Conservation (phyloP, 2,329 filamentous ascomycete genomes). For the Alternaria angustiovoidea region DNA sequence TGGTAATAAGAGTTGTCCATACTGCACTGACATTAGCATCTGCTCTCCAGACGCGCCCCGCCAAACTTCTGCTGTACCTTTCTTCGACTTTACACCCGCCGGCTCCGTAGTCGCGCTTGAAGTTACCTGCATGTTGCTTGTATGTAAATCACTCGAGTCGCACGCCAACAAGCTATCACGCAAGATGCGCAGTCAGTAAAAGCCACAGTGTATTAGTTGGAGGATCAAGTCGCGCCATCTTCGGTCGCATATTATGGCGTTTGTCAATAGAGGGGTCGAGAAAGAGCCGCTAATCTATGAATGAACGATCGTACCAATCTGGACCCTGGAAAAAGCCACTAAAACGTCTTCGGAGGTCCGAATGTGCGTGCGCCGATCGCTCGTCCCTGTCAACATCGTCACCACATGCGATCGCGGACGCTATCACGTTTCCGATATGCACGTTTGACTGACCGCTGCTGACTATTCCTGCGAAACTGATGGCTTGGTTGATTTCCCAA, state of each 20-base stretch:
- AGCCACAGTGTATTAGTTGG: slow-evolving; percentile 1
- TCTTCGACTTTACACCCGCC: slow-evolving; percentile 47
- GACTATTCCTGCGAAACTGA: slow-evolving; percentile 5
- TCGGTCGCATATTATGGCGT: not conserved
- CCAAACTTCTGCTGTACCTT: slow-evolving; percentile 39
- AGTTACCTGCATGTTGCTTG: slow-evolving; percentile 9
- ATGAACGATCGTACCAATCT: slow-evolving; percentile 12
- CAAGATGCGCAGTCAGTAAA: not conserved
- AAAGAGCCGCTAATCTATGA: slow-evolving; percentile 17
- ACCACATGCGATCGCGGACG: slow-evolving; percentile 41
- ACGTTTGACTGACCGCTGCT: slow-evolving; percentile 1
- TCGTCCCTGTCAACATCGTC: slow-evolving; percentile 41
- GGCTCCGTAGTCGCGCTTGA: slow-evolving; percentile 10
- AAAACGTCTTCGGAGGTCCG: slow-evolving; percentile 3
- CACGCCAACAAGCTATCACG: not conserved
- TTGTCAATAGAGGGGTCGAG: slow-evolving; percentile 22
- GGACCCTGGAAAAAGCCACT: slow-evolving; percentile 6
- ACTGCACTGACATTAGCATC: slow-evolving; percentile 59
- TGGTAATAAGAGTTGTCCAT: slow-evolving; percentile 89
- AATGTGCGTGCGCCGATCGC: slow-evolving; percentile 31
- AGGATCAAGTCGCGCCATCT: slow-evolving; percentile 7
- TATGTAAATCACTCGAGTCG: not conserved
- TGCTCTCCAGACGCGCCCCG: slow-evolving; percentile 7
- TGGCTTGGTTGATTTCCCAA: not conserved
- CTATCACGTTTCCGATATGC: slow-evolving; percentile 43